Conservation (phyloP, 345 rosid species). For the Acer campestre region DNA sequence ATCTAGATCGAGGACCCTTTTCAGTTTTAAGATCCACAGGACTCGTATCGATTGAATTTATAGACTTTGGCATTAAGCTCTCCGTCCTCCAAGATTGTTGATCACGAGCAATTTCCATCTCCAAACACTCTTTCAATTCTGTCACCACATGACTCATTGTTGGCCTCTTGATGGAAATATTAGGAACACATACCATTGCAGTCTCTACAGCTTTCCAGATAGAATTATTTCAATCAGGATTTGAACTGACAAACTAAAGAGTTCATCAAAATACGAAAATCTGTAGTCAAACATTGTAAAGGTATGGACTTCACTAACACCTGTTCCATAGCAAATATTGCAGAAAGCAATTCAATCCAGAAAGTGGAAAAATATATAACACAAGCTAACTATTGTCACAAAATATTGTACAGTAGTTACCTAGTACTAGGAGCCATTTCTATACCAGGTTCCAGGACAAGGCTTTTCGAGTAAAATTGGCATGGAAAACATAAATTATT, state of each 20-base stretch:
- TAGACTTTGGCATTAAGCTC: not conserved
- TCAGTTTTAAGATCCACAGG: slow-evolving; percentile 14
- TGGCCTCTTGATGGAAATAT: slow-evolving; percentile 31
- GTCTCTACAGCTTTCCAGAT: too few relatives aligned
- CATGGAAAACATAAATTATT: too few relatives aligned
- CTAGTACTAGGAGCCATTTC: too few relatives aligned
- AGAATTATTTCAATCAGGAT: too few relatives aligned
- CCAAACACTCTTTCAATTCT: too few relatives aligned
- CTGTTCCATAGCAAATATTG: not conserved
- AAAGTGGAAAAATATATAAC: not conserved
- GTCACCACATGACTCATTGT: slow-evolving; percentile 33
- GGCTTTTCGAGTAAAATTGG: too few relatives aligned
- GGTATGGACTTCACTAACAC: not conserved
- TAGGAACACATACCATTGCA: not conserved
- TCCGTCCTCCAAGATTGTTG: not conserved
- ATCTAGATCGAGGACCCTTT: slow-evolving; percentile 24
- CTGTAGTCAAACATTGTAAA: too few relatives aligned
- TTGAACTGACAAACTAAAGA: too few relatives aligned
- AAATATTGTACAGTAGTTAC: too few relatives aligned
- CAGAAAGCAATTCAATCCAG: not conserved
- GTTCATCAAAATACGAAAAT: too few relatives aligned
- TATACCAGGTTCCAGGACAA: too few relatives aligned
- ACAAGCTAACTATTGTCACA: too few relatives aligned
- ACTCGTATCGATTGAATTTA: slow-evolving; percentile 17
- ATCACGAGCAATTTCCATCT: slow-evolving; percentile 13